Evolutionary conservation across 768 basidiomycete genomes (phyloP), one percentile per base, ranked within the genome.

Genomic region (Artomyces pyxidatus): DNA sequence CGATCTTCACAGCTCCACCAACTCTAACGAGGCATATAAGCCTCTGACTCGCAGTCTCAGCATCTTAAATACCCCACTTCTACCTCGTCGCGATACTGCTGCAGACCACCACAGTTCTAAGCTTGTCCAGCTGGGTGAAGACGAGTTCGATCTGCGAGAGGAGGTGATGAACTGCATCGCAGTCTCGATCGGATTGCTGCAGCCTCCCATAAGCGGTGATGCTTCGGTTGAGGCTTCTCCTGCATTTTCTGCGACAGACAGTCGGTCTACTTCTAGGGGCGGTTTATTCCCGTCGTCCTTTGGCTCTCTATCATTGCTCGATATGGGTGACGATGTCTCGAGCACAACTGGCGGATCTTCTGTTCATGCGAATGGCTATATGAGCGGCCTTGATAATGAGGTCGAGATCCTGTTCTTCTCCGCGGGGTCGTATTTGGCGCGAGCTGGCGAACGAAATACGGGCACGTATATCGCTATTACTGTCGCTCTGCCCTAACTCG

Each of bases 131-230:
- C 63, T 71, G 46, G 64, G 73, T 27, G 70, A 68, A 7, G 85
- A 84, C 22, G 90, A 94, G 19, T 94, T 97, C 57, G 91, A 98
- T 63, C 77, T 98, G n/a, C 80, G 90, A 29, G 90, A 93, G 57
- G 93, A 90, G 57, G 94, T 99, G 27, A 93, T 98, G 91, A 86
- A 88, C 1, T 95, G 91, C 64, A 94, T 99, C 52, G 93, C 95
- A 1, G 94, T 95, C 64, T 95, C 92, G 2, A 98, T 99, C 50
- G 96, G 96, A 3, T 74, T 99, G 11, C 69, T 90, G 21, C 94
- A 96, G 55, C 88, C 93, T 3, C 83, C 91, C 3, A 65, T 88
- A 17, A 86, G 83, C 48, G 81, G 76, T 37, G 72, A 69, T 40
- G 81, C 80, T 30, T 86, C 84, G 2, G 65, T 75, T 2, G 82